Conservation (phyloP, 2,329 filamentous ascomycete genomes). For the Scleromitrula shiraiana region DNA sequence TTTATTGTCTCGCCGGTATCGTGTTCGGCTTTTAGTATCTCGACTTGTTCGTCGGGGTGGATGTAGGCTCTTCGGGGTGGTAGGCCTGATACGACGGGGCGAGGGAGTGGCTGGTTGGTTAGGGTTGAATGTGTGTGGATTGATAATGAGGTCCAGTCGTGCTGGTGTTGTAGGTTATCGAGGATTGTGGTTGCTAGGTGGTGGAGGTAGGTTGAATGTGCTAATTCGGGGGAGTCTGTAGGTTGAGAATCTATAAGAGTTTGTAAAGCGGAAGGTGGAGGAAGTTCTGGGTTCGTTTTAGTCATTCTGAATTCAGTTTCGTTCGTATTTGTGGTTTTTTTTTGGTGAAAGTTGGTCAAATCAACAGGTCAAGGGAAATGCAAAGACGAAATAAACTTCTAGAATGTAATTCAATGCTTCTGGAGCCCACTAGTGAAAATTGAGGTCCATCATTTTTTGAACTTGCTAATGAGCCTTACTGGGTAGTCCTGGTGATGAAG, state of each 20-base stretch:
- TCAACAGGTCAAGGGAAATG: too few relatives aligned
- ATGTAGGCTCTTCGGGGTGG: conserved; percentile 67
- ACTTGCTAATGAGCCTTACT: too few relatives aligned
- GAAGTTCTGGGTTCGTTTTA: conserved; percentile 10
- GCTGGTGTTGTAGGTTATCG: conserved; percentile 66
- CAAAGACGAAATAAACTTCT: too few relatives aligned
- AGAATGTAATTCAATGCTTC: too few relatives aligned
- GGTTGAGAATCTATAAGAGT: conserved; percentile 21
- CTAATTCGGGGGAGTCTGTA: conserved; percentile 15
- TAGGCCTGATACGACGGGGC: conserved; percentile 63
- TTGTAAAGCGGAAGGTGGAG: conserved; percentile 19
- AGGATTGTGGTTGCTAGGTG: conserved; percentile 53
- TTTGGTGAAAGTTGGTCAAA: too few relatives aligned
- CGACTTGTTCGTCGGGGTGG: conserved; percentile 76
- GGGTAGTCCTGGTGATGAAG: too few relatives aligned
- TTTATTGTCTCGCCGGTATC: conserved; percentile 37
- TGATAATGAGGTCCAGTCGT: conserved; percentile 61
- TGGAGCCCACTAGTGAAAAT: too few relatives aligned
- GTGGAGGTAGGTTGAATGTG: conserved; percentile 31
- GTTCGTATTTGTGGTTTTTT: too few relatives aligned
- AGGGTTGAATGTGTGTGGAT: conserved; percentile 41
- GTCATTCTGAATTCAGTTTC: conserved; percentile 18
- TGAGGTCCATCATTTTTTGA: too few relatives aligned
- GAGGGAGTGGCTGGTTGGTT: conserved; percentile 37
- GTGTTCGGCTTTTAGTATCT: conserved; percentile 55